These are phyloP conservation scores for Hansenula anomala DNA, from an alignment of 1,139 yeast genomes.

Conservation along the genomic window DNA sequence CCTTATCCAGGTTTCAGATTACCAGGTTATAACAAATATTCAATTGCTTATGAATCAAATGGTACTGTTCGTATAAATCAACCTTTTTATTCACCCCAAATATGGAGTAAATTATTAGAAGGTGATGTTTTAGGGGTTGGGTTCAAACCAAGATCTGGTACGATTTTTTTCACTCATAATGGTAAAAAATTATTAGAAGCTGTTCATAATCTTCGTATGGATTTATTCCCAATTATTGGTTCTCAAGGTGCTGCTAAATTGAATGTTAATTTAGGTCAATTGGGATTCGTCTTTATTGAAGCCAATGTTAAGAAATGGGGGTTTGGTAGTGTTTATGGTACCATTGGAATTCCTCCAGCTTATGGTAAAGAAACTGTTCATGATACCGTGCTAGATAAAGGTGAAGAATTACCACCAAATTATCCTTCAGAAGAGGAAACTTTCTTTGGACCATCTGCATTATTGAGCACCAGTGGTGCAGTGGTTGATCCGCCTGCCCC, in stretches of 20 bases:
- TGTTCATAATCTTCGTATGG: constrained; percentile 71
- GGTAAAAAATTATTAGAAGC: constrained; percentile 82
- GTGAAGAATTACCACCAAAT: constrained; percentile 68
- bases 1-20: constrained; percentile 88
- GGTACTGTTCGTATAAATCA: constrained; percentile 80
- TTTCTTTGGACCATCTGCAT: constrained; percentile 47
- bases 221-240: constrained; percentile 80
- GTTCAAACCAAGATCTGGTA: constrained; percentile 66
- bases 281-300: constrained; percentile 85
- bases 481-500: constrained; percentile 1
- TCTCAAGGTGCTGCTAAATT: constrained; percentile 58
- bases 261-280: constrained; percentile 75
- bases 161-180: constrained; percentile 77
- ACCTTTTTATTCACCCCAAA: constrained; percentile 69
- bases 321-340: constrained; percentile 72
- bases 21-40: constrained; percentile 79
- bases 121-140: constrained; percentile 92
- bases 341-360: constrained; percentile 73
- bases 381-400: constrained; percentile 63
- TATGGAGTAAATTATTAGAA: constrained; percentile 68
- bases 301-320: constrained; percentile 93
- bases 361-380: constrained; percentile 45
- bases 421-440: constrained; percentile 62
- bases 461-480: constrained; percentile 6
- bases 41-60: constrained; percentile 82